Base-by-base conservation (phyloP, 495 filamentous ascomycete species). In the Penicillium taxi region DNA sequence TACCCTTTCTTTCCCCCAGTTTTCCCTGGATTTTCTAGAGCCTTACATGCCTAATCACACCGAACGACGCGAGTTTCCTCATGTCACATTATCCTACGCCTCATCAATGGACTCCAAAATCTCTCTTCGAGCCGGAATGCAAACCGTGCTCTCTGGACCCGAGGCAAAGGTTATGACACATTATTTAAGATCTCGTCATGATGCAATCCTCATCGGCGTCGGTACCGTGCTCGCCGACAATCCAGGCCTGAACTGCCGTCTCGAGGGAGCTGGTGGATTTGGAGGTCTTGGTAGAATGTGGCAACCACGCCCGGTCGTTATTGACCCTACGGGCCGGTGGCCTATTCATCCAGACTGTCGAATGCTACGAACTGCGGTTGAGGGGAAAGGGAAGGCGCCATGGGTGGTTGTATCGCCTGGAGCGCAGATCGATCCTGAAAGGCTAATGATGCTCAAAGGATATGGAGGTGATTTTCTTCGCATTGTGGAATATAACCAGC, bases 131-230 rank as follows among this genome's bases (percentile, higher is more conserved):
- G 83, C 84, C 0, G 86, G 86, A 11, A 69, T 74, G 41, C 83
- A 80, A 44, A 95, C 88, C 2, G 61, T 72, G 0, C 74, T 95
- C 4, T 95, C 89, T 5, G 86, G 88, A 17, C 75, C 78, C 1
- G 68, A 78, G 45, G 80, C 86, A 9, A 95, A 94, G 56, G 70
- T 82, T 34, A 86, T 96, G 81, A 95, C 89, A 1, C 89, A 96
- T 56, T 86, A 81, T 56, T 72, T 96, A 12, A 82, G 89, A 37
- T 77, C 77, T 5, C 72, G 71, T 9, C 88, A 96, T 59, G 78
- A 85, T 43, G 86, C 84, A 9, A 93, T 96, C 37, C 66, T 90
- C 8, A 67, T 96, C 15, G 89, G 89, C 7, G 81, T 83, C 6
- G 81, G 82, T 4, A 96, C 89, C 9, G 86, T 85, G 12, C 65